Evolutionary conservation across 2,329 filamentous ascomycete genomes (phyloP).

Genomic region (Xylaria sp.): DNA sequence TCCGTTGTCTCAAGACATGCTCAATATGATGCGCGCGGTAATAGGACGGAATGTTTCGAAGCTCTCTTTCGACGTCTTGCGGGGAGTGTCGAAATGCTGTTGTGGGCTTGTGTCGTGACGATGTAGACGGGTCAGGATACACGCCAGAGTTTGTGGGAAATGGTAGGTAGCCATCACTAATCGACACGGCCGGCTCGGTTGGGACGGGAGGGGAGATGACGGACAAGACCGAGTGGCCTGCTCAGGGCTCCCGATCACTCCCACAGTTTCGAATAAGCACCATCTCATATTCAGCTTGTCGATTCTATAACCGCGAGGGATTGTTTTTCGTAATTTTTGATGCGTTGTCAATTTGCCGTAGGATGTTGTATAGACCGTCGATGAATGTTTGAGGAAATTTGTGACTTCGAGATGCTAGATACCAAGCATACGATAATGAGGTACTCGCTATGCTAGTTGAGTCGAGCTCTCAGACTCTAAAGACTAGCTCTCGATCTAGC

Average conservation of each 20-base stretch:
- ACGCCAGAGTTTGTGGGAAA: constrained; percentile 25
- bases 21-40: constrained; percentile 56
- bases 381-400: background rate
- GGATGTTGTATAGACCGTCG: background rate
- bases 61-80: constrained; percentile 50
- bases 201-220: background rate
- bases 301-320: background rate
- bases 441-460: background rate
- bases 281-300: constrained; percentile 28
- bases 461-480: background rate
- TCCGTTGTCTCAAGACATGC: constrained; percentile 52
- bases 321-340: background rate
- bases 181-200: background rate
- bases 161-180: constrained; percentile 19
- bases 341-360: background rate
- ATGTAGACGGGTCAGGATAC: background rate
- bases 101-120: constrained; percentile 1
- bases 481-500: background rate
- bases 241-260: constrained; percentile 39
- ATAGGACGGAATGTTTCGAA: constrained; percentile 46
- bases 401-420: background rate
- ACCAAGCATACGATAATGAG: background rate
- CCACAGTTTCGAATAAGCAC: constrained; percentile 44
- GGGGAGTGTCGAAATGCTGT: constrained; percentile 50
- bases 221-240: constrained; percentile 26